phyloP scores from a whole-genome alignment of 2,329 filamentous ascomycete species.

The Penicillium sp. region DNA sequence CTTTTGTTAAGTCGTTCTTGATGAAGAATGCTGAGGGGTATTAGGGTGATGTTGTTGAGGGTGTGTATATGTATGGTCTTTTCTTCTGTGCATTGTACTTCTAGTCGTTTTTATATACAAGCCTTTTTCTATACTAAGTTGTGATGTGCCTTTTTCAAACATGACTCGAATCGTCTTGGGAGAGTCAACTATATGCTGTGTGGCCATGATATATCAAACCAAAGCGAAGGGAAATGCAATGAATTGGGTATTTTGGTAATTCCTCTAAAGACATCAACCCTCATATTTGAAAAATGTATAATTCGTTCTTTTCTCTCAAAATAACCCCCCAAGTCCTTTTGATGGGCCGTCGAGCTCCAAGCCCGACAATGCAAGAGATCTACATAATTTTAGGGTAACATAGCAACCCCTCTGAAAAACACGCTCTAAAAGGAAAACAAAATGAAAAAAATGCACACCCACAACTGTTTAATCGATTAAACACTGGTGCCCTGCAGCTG shows the following conservation, averaged over 20 bases:
- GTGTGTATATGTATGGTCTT: constrained; percentile 3
- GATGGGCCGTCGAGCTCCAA: constrained; percentile 2
- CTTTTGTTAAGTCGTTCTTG: constrained; percentile 75
- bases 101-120: constrained; percentile 11
- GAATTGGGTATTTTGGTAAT: constrained; percentile 16
- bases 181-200: not conserved
- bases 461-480: constrained; percentile 10
- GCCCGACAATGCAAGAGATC: constrained; percentile 12
- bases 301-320: not conserved
- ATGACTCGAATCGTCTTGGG: not conserved
- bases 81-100: constrained; percentile 20
- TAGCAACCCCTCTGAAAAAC: constrained; percentile 4
- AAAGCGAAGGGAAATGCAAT: constrained; percentile 2
- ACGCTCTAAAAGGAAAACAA: constrained; percentile 8
- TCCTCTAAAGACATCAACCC: not conserved
- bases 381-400: constrained; percentile 8
- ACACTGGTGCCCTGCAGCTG: constrained; percentile 26
- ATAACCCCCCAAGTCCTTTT: constrained; percentile 4
- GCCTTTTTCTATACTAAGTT: not conserved
- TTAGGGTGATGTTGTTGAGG: constrained; percentile 5
- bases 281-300: not conserved
- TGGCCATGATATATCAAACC: not conserved
- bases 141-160: not conserved
- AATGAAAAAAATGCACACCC: constrained; percentile 14
- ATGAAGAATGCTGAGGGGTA: constrained; percentile 65